These are phyloP conservation scores for Stylosanthes scabra DNA, from an alignment of 331 rosid genomes.

Conservation along the genomic window DNA sequence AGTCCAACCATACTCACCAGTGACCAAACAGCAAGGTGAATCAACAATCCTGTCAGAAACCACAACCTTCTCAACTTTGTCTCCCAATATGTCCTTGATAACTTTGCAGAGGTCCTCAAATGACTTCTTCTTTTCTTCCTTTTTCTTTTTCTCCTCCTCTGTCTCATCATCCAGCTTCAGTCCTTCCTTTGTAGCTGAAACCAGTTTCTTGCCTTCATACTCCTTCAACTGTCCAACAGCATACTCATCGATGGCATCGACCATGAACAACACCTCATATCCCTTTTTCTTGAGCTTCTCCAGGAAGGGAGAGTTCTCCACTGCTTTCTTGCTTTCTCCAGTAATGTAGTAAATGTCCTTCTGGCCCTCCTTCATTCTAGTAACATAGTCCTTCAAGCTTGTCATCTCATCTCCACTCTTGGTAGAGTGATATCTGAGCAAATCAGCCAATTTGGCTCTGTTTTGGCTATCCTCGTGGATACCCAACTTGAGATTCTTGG, in stretches of 20 bases:
- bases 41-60: constrained; percentile 68
- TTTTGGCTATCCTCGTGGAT: constrained; percentile 75
- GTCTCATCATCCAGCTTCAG: constrained; percentile 62
- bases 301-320: constrained; percentile 72
- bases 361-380: constrained; percentile 73
- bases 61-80: constrained; percentile 61
- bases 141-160: constrained; percentile 61
- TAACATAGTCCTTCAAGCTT: constrained; percentile 66
- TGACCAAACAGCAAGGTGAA: constrained; percentile 74
- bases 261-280: constrained; percentile 70
- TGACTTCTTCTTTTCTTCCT: constrained; percentile 64
- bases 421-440: constrained; percentile 65
- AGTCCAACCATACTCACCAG: constrained; percentile 70
- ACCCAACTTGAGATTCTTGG: constrained; percentile 70
- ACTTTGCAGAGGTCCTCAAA: constrained; percentile 67
- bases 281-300: constrained; percentile 75
- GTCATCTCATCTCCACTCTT: constrained; percentile 76
- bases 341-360: constrained; percentile 71
- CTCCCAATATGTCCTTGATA: constrained; percentile 63
- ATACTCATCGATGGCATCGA: constrained; percentile 69
- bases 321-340: constrained; percentile 72
- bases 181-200: constrained; percentile 73
- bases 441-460: constrained; percentile 63
- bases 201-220: constrained; percentile 69
- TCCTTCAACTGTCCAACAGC: constrained; percentile 71